Evolutionary conservation across 2,329 filamentous ascomycete genomes (phyloP).

Genomic region (Mycogone perniciosa): DNA sequence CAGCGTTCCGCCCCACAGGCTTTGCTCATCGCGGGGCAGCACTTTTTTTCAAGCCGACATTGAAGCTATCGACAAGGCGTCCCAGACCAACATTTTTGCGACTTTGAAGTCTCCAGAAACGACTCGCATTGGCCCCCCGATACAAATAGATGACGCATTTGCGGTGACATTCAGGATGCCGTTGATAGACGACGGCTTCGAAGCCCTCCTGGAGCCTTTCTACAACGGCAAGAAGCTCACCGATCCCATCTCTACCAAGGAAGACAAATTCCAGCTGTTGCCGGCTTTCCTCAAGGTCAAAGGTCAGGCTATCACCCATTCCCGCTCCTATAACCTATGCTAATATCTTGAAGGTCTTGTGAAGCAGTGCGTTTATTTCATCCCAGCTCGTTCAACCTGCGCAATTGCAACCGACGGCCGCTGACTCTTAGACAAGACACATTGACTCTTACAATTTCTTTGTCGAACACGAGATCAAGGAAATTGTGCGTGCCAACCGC

Average conservation of each 20-base stretch:
- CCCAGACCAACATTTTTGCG: slow-evolving; percentile 4
- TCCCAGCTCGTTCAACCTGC: neutral
- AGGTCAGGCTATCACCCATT: slow-evolving; percentile 39
- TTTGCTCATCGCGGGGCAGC: slow-evolving; percentile 12
- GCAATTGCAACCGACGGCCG: neutral
- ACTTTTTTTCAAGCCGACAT: slow-evolving; percentile 9
- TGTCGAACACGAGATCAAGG: slow-evolving; percentile 91
- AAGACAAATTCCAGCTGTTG: slow-evolving; percentile 94
- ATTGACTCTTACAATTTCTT: slow-evolving; percentile 99
- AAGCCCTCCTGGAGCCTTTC: slow-evolving; percentile 60
- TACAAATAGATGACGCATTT: slow-evolving; percentile 21
- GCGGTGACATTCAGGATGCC: slow-evolving; percentile 41
- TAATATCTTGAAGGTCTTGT: slow-evolving; percentile 54
- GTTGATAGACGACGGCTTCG: slow-evolving; percentile 55
- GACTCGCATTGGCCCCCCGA: slow-evolving; percentile 11
- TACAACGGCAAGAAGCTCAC: slow-evolving; percentile 63
- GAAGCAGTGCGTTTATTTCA: slow-evolving; percentile 58
- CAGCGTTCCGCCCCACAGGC: neutral
- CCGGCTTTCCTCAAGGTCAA: slow-evolving; percentile 99
- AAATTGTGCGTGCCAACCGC: slow-evolving; percentile 88
- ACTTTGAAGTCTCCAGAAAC: neutral
- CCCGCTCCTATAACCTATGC: slow-evolving; percentile 1
- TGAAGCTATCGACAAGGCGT: slow-evolving; percentile 11
- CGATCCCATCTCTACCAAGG: slow-evolving; percentile 56
- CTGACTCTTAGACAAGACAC: slow-evolving; percentile 43